Conservation (phyloP, 495 filamentous ascomycete genomes). For the Glarea lozoyensis region DNA sequence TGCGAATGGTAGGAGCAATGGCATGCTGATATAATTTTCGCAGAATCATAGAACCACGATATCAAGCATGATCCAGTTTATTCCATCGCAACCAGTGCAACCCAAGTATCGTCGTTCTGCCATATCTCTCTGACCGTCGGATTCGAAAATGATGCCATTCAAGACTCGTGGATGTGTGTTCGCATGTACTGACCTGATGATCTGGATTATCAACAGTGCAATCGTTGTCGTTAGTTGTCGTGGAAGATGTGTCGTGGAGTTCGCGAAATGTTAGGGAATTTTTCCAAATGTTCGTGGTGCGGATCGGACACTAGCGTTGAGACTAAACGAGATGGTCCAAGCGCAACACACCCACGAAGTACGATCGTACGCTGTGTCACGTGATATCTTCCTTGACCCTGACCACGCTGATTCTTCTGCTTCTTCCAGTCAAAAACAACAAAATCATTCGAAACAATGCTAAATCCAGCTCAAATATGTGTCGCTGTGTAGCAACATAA, state of each 20-base stretch:
- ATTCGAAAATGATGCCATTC: background rate
- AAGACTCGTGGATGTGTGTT: background rate
- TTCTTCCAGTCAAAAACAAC: no score
- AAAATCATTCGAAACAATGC: no score
- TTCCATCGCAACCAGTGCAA: background rate
- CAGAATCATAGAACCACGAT: constrained; percentile 1
- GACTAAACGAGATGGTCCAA: background rate
- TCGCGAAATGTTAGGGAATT: background rate
- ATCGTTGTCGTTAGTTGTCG: constrained; percentile 17
- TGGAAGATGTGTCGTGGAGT: constrained; percentile 8
- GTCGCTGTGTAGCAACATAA: no score
- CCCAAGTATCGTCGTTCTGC: background rate
- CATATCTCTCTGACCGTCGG: no score
- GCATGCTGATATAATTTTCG: background rate
- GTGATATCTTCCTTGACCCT: no score
- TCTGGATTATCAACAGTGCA: constrained; percentile 17
- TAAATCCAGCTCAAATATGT: no score
- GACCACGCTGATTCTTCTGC: no score
- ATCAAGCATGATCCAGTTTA: background rate
- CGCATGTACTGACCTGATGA: constrained; percentile 21
- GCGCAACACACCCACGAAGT: background rate
- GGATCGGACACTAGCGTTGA: background rate
- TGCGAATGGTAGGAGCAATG: background rate
- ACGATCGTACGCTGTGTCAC: background rate
- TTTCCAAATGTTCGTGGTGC: background rate